A percentile compares a stretch with the other conserved stretches of the same genome.
Conservation (phyloP, 495 filamentous ascomycete species). For the Xylona heveae region DNA sequence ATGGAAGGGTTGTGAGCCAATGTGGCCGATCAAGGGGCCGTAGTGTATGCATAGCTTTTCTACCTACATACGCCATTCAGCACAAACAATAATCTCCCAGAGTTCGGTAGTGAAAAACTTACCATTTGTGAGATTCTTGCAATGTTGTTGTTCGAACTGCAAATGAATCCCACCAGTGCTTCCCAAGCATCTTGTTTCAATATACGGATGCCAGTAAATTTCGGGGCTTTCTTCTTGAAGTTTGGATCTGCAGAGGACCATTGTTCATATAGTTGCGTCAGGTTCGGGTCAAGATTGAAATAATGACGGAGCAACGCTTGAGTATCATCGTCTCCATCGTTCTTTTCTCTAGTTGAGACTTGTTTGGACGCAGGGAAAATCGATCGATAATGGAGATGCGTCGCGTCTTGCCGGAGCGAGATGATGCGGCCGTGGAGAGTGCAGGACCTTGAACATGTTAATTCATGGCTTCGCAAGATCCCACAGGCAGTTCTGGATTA, state of each 20-base stretch:
- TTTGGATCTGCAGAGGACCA: slow-evolving; percentile 77
- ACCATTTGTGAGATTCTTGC: slow-evolving; percentile 85
- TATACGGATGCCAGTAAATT: slow-evolving; percentile 85
- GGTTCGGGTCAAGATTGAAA: slow-evolving; percentile 56
- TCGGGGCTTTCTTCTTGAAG: slow-evolving; percentile 69
- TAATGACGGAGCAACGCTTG: slow-evolving; percentile 51
- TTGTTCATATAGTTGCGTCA: slow-evolving; percentile 56
- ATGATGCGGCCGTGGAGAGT: slow-evolving; percentile 69
- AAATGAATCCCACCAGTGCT: slow-evolving; percentile 82
- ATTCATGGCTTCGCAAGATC: slow-evolving; percentile 4
- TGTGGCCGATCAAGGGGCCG: slow-evolving; percentile 48
- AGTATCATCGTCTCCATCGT: slow-evolving; percentile 35
- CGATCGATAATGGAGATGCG: slow-evolving; percentile 62
- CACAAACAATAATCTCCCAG: neutral
- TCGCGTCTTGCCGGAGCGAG: slow-evolving; percentile 62
- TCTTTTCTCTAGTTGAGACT: slow-evolving; percentile 12
- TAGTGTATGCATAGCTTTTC: slow-evolving; percentile 79
- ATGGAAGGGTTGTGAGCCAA: slow-evolving; percentile 53
- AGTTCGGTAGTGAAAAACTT: neutral
- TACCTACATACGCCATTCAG: slow-evolving; percentile 21
- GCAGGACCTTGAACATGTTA: slow-evolving; percentile 34
- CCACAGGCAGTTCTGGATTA: slow-evolving; percentile 10
- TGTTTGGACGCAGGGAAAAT: slow-evolving; percentile 27
- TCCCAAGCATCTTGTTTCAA: slow-evolving; percentile 94
- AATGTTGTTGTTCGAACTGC: slow-evolving; percentile 98